Percentiles rank a stretch among this genome's conserved stretches.
Evolutionary conservation across 257 asterid species (phyloP).

Genomic region (Fraxinus cuspidata): DNA sequence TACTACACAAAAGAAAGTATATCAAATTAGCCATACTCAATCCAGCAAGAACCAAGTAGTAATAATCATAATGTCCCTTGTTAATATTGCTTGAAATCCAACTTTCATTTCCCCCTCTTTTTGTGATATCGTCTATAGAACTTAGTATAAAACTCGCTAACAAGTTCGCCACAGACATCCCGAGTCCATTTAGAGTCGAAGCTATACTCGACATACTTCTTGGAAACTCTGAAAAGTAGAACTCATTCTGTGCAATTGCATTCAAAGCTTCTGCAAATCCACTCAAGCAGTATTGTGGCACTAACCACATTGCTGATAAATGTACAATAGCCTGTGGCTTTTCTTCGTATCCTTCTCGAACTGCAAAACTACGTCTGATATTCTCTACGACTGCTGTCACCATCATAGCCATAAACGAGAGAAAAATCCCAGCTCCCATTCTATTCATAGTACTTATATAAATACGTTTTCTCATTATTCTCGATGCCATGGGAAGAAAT

Average conservation of each 20-base stretch:
- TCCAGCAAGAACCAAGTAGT: conserved; percentile 61
- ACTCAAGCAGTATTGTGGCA: conserved; percentile 55
- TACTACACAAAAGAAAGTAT: conserved; percentile 53
- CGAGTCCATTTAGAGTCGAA: conserved; percentile 41
- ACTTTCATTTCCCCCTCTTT: conserved; percentile 48
- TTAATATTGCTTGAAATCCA: conserved; percentile 67
- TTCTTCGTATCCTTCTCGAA: conserved; percentile 28
- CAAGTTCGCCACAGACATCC: conserved; percentile 45
- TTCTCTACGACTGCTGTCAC: conserved; percentile 54
- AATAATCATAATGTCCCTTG: conserved; percentile 67
- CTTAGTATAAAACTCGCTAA: conserved; percentile 57
- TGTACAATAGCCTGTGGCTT: conserved; percentile 10
- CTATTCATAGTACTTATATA: conserved; percentile 44
- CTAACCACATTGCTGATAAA: conserved; percentile 72
- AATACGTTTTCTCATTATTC: conserved; percentile 40
- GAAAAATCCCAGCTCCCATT: conserved; percentile 67
- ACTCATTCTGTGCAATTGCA: conserved; percentile 59
- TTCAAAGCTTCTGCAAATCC: conserved; percentile 68
- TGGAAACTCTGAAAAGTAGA: conserved; percentile 65
- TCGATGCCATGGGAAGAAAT: conserved; percentile 60
- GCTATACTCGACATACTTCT: conserved; percentile 76
- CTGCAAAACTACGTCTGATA: conserved; percentile 36
- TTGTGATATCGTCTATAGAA: conserved; percentile 35
- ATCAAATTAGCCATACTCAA: conserved; percentile 50
- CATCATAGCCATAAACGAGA: conserved; percentile 52